phyloP scores from a whole-genome alignment of 2,329 filamentous ascomycete species.

The Beauveria asiatica region DNA sequence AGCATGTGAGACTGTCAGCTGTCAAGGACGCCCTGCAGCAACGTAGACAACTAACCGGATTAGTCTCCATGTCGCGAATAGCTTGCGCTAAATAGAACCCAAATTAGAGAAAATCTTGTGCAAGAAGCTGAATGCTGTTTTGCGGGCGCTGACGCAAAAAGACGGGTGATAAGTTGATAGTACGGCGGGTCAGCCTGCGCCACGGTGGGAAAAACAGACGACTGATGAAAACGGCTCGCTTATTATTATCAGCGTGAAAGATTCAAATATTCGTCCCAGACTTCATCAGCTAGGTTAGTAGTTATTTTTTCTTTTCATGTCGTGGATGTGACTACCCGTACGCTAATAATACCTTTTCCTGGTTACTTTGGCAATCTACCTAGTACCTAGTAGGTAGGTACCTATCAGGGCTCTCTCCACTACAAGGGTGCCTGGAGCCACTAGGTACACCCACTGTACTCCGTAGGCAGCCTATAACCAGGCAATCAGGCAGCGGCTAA shows the following conservation, averaged over 20 bases:
- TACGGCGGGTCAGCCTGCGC: neutral
- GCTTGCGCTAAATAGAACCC: neutral
- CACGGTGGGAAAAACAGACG: neutral
- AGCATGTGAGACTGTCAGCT: neutral
- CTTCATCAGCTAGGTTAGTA: too few relatives aligned
- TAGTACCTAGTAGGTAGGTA: too few relatives aligned
- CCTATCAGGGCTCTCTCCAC: neutral
- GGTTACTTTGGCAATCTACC: too few relatives aligned
- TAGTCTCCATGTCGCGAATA: slow-evolving; percentile 5
- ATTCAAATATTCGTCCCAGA: too few relatives aligned
- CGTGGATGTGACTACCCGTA: too few relatives aligned
- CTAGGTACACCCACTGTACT: neutral
- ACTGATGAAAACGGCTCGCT: too few relatives aligned
- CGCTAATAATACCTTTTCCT: too few relatives aligned
- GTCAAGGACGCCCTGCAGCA: too few relatives aligned
- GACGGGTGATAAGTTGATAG: neutral
- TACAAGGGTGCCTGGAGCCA: neutral
- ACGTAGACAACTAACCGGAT: neutral
- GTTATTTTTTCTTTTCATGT: too few relatives aligned
- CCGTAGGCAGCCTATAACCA: neutral
- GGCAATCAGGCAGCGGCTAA: neutral
- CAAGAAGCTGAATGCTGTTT: neutral
- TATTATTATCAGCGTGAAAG: too few relatives aligned
- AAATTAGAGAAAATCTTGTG: neutral
- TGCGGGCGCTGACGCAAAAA: slow-evolving; percentile 2